These are phyloP conservation scores for Thielaviopsis euricoi DNA, from an alignment of 2,329 filamentous ascomycete genomes.

Conservation along the genomic window DNA sequence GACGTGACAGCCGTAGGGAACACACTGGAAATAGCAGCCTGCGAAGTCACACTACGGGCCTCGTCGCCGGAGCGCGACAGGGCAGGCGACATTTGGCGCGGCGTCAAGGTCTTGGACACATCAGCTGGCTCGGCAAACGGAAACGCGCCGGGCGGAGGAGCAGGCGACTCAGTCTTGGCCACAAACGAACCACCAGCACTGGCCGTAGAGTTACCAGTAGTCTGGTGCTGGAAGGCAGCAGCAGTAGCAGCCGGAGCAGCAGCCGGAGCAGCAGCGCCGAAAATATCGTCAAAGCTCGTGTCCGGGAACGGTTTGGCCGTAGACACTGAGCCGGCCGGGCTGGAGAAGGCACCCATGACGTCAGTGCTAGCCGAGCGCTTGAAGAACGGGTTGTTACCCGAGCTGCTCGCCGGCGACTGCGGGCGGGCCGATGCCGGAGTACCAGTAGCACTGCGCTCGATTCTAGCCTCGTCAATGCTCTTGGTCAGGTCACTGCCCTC, in stretches of 20 bases:
- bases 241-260: slow-evolving; percentile 30
- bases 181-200: slow-evolving; percentile 17
- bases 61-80: slow-evolving; percentile 30
- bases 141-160: slow-evolving; percentile 27
- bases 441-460: slow-evolving; percentile 30
- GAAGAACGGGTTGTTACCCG: slow-evolving; percentile 88
- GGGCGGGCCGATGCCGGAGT: slow-evolving; percentile 41
- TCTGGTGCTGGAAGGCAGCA: slow-evolving; percentile 28
- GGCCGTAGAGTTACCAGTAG: slow-evolving; percentile 38
- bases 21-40: slow-evolving; percentile 19
- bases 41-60: slow-evolving; percentile 4
- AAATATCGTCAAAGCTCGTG: slow-evolving; percentile 71
- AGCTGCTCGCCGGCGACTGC: slow-evolving; percentile 41
- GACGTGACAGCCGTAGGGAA: slow-evolving; percentile 16
- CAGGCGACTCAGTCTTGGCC: slow-evolving; percentile 14
- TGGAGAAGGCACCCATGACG: slow-evolving; percentile 34
- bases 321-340: slow-evolving; percentile 25
- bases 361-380: slow-evolving; percentile 48
- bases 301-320: slow-evolving; percentile 32
- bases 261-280: slow-evolving; percentile 38
- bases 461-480: slow-evolving; percentile 13
- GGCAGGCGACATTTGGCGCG: slow-evolving; percentile 61
- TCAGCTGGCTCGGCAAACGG: slow-evolving; percentile 44
- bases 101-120: slow-evolving; percentile 36
- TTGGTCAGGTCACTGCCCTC: slow-evolving; percentile 57